Evolutionary conservation across 306 rosid genomes (phyloP).

Genomic region (Pyrus bretschneideri): DNA sequence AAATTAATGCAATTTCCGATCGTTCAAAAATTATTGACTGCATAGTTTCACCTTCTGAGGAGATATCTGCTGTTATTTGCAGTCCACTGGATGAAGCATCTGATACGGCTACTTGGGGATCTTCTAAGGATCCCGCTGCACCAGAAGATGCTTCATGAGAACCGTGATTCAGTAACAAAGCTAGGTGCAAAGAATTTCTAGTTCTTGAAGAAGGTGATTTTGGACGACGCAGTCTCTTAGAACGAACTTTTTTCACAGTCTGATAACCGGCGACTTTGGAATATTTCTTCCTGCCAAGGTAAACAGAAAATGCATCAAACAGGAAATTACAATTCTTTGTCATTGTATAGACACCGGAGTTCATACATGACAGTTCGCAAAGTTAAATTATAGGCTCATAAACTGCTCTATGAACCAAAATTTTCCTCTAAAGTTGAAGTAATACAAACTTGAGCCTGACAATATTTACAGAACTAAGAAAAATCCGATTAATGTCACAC

Average conservation of each 20-base stretch:
- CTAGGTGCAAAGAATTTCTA: neutral
- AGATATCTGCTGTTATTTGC: neutral
- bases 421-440: too few species aligned
- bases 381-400: too few species aligned
- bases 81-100: neutral
- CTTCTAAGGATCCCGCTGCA: neutral
- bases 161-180: neutral
- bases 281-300: slow-evolving; percentile 53
- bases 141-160: neutral
- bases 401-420: too few species aligned
- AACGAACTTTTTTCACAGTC: neutral
- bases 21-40: neutral
- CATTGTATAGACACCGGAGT: neutral
- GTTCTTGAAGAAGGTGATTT: neutral
- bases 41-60: neutral
- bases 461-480: neutral
- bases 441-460: too few species aligned
- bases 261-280: slow-evolving; percentile 57
- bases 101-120: neutral
- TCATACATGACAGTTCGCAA: neutral
- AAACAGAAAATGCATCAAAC: slow-evolving; percentile 3
- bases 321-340: neutral
- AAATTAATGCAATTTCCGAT: neutral
- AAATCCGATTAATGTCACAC: slow-evolving; percentile 20
- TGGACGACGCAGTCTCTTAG: neutral